Evolutionary conservation across 1,284 basidiomycete genomes (phyloP), one percentile per base, ranked within the genome.

Genomic region (Ustilago crameri): DNA sequence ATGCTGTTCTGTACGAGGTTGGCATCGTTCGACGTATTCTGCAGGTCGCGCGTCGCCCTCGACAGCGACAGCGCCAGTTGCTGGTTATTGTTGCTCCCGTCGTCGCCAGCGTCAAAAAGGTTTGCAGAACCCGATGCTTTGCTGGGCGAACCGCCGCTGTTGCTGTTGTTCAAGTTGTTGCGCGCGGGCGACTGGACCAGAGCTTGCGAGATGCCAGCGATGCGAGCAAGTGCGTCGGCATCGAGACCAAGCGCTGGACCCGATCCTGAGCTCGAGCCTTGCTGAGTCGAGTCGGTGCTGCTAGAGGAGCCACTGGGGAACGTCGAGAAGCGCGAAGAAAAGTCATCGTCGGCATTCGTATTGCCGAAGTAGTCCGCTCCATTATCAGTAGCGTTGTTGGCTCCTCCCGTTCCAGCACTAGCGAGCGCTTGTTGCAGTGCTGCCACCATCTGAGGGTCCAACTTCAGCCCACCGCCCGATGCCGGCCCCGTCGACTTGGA

Each of bases 21-120:
- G 26, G 93, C 90, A 58, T 92, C 90, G 44, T 86, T 86, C 52
- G 89, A 88, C 46, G 93, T 90, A 59, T 89, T 90, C 24, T 87
- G 80, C 0, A 91, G 86, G 48, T 87, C 68, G n/a, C 61, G 52
- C 17, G 65, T 27, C 4, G 60, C 57, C 12, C 70, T 45, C 9
- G 65, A 51, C 42, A 74, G 37, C 3, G 61, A 68, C 1, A 74
- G 54, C 0, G 65, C 70, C 1, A 74, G 44, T 35, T 74, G 70
- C 59, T 72, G 69, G 38, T 60, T 67, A 60, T 56, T 67, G 34
- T 5, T 42, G 10, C 27, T 23, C 20, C 54, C 54, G 9, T 57
- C 52, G 20, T 15, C 34, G 18, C 32, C 23, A 15, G 14, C 17
- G 37, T 57, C 54, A 12, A 65, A 58, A 27, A 61, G 30, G 34